A percentile compares a stretch with the other conserved stretches of the same genome.
These are phyloP conservation scores for Botrytis tulipae DNA, from an alignment of 2,329 filamentous ascomycete genomes.

Conservation along the genomic window DNA sequence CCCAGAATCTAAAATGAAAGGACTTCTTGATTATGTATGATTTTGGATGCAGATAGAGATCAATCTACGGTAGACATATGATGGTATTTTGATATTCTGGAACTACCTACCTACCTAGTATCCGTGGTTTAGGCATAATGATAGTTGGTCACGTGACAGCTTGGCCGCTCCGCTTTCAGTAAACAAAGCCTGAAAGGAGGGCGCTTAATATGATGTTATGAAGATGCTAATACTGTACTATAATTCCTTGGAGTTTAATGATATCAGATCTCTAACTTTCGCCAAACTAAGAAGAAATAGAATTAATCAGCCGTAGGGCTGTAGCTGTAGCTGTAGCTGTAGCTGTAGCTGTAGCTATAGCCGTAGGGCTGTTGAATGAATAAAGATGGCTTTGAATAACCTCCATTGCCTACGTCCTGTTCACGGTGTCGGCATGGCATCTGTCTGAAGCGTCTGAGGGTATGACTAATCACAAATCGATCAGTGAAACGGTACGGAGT, in stretches of 20 bases:
- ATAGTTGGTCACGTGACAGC: neutral
- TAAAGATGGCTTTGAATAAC: neutral
- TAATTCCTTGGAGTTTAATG: neutral
- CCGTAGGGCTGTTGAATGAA: neutral
- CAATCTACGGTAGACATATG: neutral
- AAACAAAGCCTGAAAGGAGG: neutral
- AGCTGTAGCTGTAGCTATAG: neutral
- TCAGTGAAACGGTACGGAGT: neutral
- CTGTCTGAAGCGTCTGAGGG: neutral
- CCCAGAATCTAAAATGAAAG: neutral
- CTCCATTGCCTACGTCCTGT: neutral
- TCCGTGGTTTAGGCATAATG: neutral
- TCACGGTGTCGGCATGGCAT: neutral
- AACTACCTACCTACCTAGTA: neutral
- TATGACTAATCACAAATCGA: slow-evolving; percentile 8
- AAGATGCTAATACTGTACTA: neutral
- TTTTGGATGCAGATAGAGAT: neutral
- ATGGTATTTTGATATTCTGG: neutral
- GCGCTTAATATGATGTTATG: neutral
- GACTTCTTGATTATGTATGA: neutral
- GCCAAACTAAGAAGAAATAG: neutral
- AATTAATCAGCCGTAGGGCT: neutral
- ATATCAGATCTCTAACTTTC: neutral
- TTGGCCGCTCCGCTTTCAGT: neutral
- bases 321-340: neutral